A percentile compares a stretch with the other conserved stretches of the same genome.
Conservation (phyloP, 2,329 filamentous ascomycete genomes). For the Fusarium ambrosium region DNA sequence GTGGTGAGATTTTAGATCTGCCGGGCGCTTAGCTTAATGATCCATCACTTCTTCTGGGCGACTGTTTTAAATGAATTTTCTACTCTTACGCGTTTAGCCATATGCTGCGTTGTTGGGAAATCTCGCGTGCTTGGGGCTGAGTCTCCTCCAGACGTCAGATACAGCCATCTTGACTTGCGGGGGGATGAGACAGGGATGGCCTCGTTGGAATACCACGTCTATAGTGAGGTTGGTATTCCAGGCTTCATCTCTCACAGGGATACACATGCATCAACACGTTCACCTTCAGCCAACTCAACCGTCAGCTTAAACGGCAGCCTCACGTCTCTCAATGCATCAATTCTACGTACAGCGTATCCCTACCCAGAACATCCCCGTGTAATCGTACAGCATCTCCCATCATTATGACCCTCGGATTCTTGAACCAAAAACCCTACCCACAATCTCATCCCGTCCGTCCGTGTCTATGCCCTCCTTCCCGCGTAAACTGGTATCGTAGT, state of each 20-base stretch:
- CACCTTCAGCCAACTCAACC: not conserved
- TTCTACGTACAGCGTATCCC: constrained; percentile 31
- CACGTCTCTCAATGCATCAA: constrained; percentile 21
- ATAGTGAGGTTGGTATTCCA: not conserved
- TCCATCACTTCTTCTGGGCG: not conserved
- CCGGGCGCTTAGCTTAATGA: constrained; percentile 5
- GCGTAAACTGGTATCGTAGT: constrained; percentile 40
- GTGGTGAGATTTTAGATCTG: not conserved
- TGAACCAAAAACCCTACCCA: constrained; percentile 3
- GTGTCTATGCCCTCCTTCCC: constrained; percentile 17
- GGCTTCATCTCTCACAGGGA: not conserved
- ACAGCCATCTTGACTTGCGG: not conserved
- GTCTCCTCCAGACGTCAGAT: not conserved
- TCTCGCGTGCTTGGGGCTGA: not conserved
- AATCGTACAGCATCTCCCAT: constrained; percentile 35
- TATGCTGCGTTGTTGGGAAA: not conserved
- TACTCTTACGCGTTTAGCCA: not conserved
- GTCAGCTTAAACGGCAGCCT: not conserved
- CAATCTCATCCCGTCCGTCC: constrained; percentile 1
- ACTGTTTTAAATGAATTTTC: not conserved
- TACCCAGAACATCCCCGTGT: constrained; percentile 12
- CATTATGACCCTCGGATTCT: constrained; percentile 18
- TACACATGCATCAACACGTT: not conserved
- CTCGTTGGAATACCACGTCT: not conserved
- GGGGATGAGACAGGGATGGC: not conserved